These are phyloP conservation scores for Dissoconium aciculare DNA, from an alignment of 2,329 filamentous ascomycete species.

Conservation along the genomic window DNA sequence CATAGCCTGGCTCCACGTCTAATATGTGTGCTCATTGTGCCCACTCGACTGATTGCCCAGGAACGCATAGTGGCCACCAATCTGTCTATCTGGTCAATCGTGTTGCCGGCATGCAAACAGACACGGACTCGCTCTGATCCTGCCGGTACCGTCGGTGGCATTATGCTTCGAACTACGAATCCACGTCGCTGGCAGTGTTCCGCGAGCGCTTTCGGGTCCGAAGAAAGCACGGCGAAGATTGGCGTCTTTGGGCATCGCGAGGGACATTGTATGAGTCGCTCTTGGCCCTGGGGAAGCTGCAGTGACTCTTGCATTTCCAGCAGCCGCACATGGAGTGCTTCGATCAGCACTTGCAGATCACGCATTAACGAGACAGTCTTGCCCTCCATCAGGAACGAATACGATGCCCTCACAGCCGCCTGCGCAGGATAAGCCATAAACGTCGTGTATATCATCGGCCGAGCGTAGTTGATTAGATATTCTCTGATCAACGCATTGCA, in stretches of 20 bases:
- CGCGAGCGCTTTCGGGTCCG: slow-evolving; percentile 43
- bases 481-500: slow-evolving; percentile 44
- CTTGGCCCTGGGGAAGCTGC: slow-evolving; percentile 15
- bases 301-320: slow-evolving; percentile 22
- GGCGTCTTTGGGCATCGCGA: slow-evolving; percentile 38
- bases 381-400: slow-evolving; percentile 40
- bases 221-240: slow-evolving; percentile 49
- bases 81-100: slow-evolving; percentile 39
- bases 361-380: slow-evolving; percentile 30
- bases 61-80: slow-evolving; percentile 37
- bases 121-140: slow-evolving; percentile 51
- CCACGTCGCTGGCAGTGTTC: slow-evolving; percentile 43
- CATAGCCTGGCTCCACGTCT: too few relatives aligned
- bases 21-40: too few relatives aligned
- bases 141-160: slow-evolving; percentile 50
- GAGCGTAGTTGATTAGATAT: slow-evolving; percentile 61
- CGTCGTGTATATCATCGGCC: slow-evolving; percentile 61
- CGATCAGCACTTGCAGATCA: slow-evolving; percentile 35
- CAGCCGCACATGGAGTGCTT: slow-evolving; percentile 33
- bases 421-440: slow-evolving; percentile 49
- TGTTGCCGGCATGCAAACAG: slow-evolving; percentile 55
- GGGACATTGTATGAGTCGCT: slow-evolving; percentile 20
- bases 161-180: slow-evolving; percentile 49
- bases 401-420: slow-evolving; percentile 43
- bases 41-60: too few relatives aligned